Evolutionary conservation across 2,329 filamentous ascomycete genomes (phyloP).

Genomic region (Lecanosticta acicola): DNA sequence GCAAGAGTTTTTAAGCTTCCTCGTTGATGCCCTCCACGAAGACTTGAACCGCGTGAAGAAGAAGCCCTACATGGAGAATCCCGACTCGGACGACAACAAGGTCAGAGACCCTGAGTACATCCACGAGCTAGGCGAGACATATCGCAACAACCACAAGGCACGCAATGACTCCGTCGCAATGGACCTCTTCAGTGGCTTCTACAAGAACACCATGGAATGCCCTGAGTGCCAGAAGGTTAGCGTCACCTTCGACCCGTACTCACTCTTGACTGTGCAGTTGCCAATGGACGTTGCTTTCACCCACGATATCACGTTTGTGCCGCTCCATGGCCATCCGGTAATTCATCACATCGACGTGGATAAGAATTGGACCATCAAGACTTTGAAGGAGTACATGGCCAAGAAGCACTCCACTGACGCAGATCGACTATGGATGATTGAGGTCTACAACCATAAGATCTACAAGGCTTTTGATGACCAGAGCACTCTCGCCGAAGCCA

Average conservation of each 20-base stretch:
- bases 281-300: slow-evolving; percentile 80
- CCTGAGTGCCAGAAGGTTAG: slow-evolving; percentile 89
- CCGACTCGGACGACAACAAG: slow-evolving; percentile 95
- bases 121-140: slow-evolving; percentile 75
- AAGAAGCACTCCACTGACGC: slow-evolving; percentile 49
- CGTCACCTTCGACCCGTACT: slow-evolving; percentile 98
- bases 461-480: slow-evolving; percentile 79
- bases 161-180: slow-evolving; percentile 93
- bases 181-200: slow-evolving; percentile 94
- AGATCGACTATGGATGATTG: slow-evolving; percentile 67
- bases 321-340: slow-evolving; percentile 65
- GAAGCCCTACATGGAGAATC: slow-evolving; percentile 96
- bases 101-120: slow-evolving; percentile 76
- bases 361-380: slow-evolving; percentile 64
- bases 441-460: slow-evolving; percentile 77
- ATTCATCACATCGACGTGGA: slow-evolving; percentile 73
- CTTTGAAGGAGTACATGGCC: slow-evolving; percentile 59
- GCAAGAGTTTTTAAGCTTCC: slow-evolving; percentile 91
- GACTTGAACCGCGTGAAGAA: slow-evolving; percentile 89
- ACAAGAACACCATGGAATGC: slow-evolving; percentile 94
- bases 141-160: slow-evolving; percentile 85
- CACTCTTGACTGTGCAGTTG: slow-evolving; percentile 83
- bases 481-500: slow-evolving; percentile 62
- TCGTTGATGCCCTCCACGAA: slow-evolving; percentile 90
- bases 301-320: slow-evolving; percentile 69